Conservation (phyloP, 805 yeast genomes). For the Dipodascus albidus region DNA sequence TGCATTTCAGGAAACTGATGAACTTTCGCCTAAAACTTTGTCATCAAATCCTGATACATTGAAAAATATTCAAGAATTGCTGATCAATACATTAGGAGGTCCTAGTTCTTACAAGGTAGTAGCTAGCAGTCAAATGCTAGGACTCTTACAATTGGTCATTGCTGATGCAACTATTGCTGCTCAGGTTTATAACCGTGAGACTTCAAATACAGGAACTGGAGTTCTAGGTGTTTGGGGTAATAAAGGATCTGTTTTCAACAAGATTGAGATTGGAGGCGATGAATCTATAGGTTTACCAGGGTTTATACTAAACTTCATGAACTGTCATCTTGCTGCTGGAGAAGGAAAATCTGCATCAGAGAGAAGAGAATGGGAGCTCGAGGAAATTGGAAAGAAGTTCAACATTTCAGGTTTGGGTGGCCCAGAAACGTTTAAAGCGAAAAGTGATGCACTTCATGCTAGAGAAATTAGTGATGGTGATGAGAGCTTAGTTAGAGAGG, state of each 20-base stretch:
- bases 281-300: constrained; percentile 20
- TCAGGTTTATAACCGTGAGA: constrained; percentile 31
- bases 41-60: constrained; percentile 24
- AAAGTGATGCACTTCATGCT: neutral
- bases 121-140: constrained; percentile 35
- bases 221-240: constrained; percentile 48
- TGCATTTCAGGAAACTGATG: constrained; percentile 40
- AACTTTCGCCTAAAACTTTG: constrained; percentile 31
- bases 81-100: constrained; percentile 17
- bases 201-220: constrained; percentile 44
- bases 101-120: constrained; percentile 28
- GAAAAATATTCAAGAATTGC: constrained; percentile 13
- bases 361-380: constrained; percentile 35
- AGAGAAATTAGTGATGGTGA: neutral
- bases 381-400: constrained; percentile 27
- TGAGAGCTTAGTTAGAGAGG: no score
- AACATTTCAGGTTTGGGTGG: constrained; percentile 17
- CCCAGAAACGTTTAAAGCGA: neutral
- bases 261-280: constrained; percentile 32
- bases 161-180: constrained; percentile 23
- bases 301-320: constrained; percentile 28
- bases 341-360: constrained; percentile 27
- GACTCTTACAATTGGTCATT: constrained; percentile 37
- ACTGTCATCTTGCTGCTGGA: constrained; percentile 48
- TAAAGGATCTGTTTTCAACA: constrained; percentile 46